phyloP scores from a whole-genome alignment of 148 eudicot genomes.

The Diospyros lotus region DNA sequence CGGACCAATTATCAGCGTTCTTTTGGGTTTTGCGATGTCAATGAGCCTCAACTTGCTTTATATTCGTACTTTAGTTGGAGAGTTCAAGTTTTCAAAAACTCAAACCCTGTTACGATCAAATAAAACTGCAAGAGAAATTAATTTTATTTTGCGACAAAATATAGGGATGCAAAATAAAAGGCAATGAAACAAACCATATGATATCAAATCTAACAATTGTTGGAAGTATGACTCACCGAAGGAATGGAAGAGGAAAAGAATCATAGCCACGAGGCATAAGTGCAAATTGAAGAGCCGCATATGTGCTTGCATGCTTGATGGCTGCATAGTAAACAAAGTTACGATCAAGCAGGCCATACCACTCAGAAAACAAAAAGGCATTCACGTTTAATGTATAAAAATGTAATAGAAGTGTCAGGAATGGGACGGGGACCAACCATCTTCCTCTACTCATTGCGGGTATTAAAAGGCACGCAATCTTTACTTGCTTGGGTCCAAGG shows the following conservation, averaged over 20 bases:
- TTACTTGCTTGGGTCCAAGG: not conserved
- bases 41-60: too few species aligned
- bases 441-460: not conserved
- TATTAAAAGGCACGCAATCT: not conserved
- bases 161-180: not conserved
- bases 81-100: too few species aligned
- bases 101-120: slow-evolving; percentile 23
- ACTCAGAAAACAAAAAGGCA: not conserved
- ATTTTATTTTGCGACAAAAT: not conserved
- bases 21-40: too few species aligned
- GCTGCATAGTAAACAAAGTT: slow-evolving; percentile 40
- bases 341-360: not conserved
- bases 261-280: slow-evolving; percentile 44
- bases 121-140: slow-evolving; percentile 55
- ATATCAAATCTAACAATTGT: not conserved
- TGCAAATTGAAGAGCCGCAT: slow-evolving; percentile 87
- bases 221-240: slow-evolving; percentile 37
- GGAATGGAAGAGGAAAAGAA: slow-evolving; percentile 56
- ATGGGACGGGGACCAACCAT: not conserved
- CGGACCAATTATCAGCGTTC: too few species aligned
- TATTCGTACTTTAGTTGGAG: too few species aligned
- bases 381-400: not conserved
- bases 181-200: not conserved
- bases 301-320: slow-evolving; percentile 73
- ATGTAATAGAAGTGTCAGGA: not conserved